Percentiles rank a stretch among this genome's conserved stretches.
Conservation (phyloP, 352 stramenopile species). For the Pythium rhizo-oryzae region DNA sequence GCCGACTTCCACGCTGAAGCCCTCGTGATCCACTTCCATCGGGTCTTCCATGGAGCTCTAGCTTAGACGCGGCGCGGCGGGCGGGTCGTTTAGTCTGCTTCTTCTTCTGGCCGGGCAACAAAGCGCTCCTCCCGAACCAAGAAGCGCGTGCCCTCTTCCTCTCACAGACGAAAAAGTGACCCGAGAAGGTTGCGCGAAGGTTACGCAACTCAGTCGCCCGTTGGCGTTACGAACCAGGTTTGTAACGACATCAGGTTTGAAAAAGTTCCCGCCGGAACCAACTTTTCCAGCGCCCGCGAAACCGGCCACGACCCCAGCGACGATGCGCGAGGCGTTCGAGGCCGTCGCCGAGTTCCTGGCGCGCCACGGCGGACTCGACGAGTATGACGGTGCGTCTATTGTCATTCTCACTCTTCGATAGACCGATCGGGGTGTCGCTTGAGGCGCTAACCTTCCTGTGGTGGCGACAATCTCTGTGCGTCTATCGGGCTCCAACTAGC, state of each 20-base stretch:
- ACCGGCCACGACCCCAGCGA: slow-evolving; percentile 7
- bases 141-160: slow-evolving; percentile 21
- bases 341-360: slow-evolving; percentile 38
- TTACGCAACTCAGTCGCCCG: slow-evolving; percentile 20
- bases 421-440: slow-evolving; percentile 1
- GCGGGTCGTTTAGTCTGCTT: background rate
- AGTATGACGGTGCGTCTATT: slow-evolving; percentile 32
- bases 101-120: background rate
- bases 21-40: slow-evolving; percentile 37
- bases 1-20: slow-evolving; percentile 39
- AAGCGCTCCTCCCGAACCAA: slow-evolving; percentile 1
- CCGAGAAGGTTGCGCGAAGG: slow-evolving; percentile 32
- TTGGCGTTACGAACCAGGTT: background rate
- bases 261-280: background rate
- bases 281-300: background rate
- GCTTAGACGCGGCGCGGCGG: background rate
- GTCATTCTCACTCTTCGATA: background rate
- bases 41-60: slow-evolving; percentile 26
- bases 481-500: background rate
- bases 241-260: background rate
- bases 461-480: background rate
- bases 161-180: slow-evolving; percentile 17
- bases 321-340: slow-evolving; percentile 29
- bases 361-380: slow-evolving; percentile 32
- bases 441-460: slow-evolving; percentile 1